phyloP scores from a whole-genome alignment of 169 alveolate genomes.

The Plasmodium vivax region DNA sequence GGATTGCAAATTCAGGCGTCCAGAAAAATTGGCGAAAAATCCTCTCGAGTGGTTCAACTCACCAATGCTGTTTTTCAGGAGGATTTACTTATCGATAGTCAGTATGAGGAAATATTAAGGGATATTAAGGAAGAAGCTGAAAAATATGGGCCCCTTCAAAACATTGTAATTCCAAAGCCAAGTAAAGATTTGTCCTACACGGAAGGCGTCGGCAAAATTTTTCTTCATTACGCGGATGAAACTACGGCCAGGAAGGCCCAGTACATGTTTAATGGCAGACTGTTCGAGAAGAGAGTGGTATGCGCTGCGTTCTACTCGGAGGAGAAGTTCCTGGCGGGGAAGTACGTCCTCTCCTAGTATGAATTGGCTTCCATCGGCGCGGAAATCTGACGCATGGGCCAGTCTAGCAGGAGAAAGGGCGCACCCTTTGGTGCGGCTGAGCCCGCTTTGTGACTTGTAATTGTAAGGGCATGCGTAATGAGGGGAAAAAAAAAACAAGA shows the following conservation, averaged over 20 bases:
- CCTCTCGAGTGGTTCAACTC: constrained; percentile 90
- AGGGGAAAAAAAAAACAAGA: background rate
- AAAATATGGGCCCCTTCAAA: constrained; percentile 89
- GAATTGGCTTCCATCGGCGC: background rate
- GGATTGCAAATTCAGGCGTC: constrained; percentile 89
- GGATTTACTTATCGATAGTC: constrained; percentile 85
- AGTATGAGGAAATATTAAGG: constrained; percentile 83
- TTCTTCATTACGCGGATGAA: constrained; percentile 84
- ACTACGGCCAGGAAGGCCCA: constrained; percentile 90
- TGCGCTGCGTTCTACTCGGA: constrained; percentile 92
- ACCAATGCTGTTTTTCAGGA: constrained; percentile 90
- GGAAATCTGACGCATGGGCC: background rate
- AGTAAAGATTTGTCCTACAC: constrained; percentile 84
- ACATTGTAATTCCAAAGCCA: constrained; percentile 89
- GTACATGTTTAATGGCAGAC: constrained; percentile 89
- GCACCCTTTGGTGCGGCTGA: background rate
- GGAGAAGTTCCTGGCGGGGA: constrained; percentile 84
- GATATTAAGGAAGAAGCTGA: constrained; percentile 89
- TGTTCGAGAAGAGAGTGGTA: constrained; percentile 89
- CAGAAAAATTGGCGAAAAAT: constrained; percentile 86
- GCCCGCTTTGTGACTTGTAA: background rate
- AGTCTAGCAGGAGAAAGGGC: background rate
- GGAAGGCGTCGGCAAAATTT: constrained; percentile 89
- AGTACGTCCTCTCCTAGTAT: constrained; percentile 84
- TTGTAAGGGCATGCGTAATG: background rate